Evolutionary conservation across 2,329 filamentous ascomycete genomes (phyloP), one percentile per base, ranked within the genome.

Genomic region (Pyrenophora tritici-repentis): DNA sequence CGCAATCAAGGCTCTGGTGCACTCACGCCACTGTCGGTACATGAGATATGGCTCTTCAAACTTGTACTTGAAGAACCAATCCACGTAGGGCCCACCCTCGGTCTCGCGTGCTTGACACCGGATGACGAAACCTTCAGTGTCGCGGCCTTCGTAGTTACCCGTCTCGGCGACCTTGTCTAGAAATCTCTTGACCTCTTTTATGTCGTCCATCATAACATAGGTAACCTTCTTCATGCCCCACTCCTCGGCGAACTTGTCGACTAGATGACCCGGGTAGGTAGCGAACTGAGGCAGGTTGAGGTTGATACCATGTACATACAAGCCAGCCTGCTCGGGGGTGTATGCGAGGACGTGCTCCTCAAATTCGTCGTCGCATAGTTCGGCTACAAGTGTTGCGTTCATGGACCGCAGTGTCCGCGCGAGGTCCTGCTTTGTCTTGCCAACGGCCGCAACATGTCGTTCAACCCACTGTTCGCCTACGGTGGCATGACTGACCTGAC

Each of bases 51-150:
- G 94, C 76, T 99, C 94, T 69, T 99, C 94, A 54, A 99, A 99
- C 77, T 99, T 99, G 83, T 92, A 99, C 76, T 99, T 99, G 86
- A 99, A 99, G 76, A 99, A 99, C 94, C 94, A 99, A 72, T 99
- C 92, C n/a, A 83, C 77, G 71, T 86, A 94, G 0, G 83, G 82
- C 2, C 72, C 73, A 12, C 72, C 70, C 1, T 74, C 76, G 0
- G 78, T 77, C 22, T 85, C 74, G 69, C 79, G 79, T 79, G 86
- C 77, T 85, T 90, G 82, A 55, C 94, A 97, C 48, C 94, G 87
- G 62, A 99, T 88, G 50, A 99, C 94, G 64, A 99, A 99, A 3
- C 94, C 94, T 75, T 99, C 94, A 0, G 96, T 93, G 62, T 97
- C 93, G 46, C 92, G 88, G 8, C 92, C 93, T 56, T 89, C 87